Percentiles rank a stretch among this genome's conserved stretches.
phyloP scores from a whole-genome alignment of 2,329 filamentous ascomycete species.

The Aspergillus sp. region DNA sequence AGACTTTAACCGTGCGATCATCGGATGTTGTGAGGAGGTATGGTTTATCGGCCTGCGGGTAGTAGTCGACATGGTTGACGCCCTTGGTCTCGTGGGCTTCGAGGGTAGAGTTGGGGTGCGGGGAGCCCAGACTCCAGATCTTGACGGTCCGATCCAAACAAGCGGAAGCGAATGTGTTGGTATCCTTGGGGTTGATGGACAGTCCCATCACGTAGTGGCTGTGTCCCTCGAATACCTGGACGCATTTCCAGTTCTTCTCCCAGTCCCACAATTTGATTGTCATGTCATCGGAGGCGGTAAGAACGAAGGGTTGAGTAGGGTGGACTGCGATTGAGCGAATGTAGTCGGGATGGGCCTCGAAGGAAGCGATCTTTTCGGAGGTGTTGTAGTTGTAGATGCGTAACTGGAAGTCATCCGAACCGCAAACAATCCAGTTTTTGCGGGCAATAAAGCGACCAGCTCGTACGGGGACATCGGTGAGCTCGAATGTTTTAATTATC shows the following conservation, averaged over 20 bases:
- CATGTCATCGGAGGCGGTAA: conserved; percentile 98
- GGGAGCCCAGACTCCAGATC: conserved; percentile 93
- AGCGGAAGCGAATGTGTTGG: conserved; percentile 87
- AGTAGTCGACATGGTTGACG: conserved; percentile 95
- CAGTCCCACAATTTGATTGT: conserved; percentile 99
- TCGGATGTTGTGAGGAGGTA: conserved; percentile 97
- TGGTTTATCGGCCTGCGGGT: conserved; percentile 66
- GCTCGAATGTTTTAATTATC: conserved; percentile 97
- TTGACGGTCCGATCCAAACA: conserved; percentile 96
- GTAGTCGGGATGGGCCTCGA: conserved; percentile 97
- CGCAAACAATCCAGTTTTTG: conserved; percentile 99
- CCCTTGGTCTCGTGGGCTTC: conserved; percentile 97
- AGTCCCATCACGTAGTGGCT: conserved; percentile 96
- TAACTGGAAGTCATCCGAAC: conserved; percentile 84
- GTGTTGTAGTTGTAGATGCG: conserved; percentile 99
- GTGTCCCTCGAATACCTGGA: conserved; percentile 95
- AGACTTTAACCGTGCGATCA: conserved; percentile 94
- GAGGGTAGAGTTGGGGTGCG: conserved; percentile 93
- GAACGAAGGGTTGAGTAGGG: conserved; percentile 89
- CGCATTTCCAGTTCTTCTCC: conserved; percentile 98
- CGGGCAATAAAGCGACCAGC: conserved; percentile 94
- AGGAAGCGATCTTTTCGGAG: conserved; percentile 94
- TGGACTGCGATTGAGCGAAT: conserved; percentile 96
- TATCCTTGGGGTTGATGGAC: conserved; percentile 96
- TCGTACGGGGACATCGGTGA: conserved; percentile 96